Evolutionary conservation across 2,329 filamentous ascomycete species (phyloP).

Genomic region (Pyricularia sp.): DNA sequence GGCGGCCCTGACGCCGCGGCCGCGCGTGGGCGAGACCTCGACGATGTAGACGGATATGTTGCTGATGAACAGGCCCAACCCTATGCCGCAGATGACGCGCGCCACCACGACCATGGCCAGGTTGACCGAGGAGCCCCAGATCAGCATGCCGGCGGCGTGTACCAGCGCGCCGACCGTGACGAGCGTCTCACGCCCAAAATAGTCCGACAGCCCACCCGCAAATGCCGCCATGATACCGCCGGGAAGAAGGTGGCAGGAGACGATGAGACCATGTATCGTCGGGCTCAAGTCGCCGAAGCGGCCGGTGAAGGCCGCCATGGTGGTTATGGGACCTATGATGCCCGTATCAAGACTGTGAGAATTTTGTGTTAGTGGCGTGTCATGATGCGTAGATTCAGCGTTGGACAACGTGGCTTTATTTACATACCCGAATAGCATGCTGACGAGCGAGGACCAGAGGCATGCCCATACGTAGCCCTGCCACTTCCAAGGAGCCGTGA

Average conservation of each 20-base stretch:
- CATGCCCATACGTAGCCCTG: slow-evolving; percentile 9
- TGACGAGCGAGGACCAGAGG: slow-evolving; percentile 10
- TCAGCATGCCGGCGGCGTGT: slow-evolving; percentile 37
- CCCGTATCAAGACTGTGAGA: slow-evolving; percentile 25
- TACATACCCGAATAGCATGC: slow-evolving; percentile 10
- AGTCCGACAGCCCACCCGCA: slow-evolving; percentile 39
- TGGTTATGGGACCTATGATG: slow-evolving; percentile 45
- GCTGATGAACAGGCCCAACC: slow-evolving; percentile 42
- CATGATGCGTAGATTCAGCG: not conserved
- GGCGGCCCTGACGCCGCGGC: slow-evolving; percentile 37
- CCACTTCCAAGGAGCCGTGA: not conserved
- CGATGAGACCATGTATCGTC: slow-evolving; percentile 43
- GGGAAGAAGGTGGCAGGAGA: slow-evolving; percentile 46
- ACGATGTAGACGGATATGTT: slow-evolving; percentile 40
- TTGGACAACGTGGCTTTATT: not conserved
- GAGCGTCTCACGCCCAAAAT: slow-evolving; percentile 37
- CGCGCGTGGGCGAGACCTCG: slow-evolving; percentile 41
- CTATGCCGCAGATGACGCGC: slow-evolving; percentile 40
- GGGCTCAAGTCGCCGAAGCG: slow-evolving; percentile 40
- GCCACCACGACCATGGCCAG: slow-evolving; percentile 42
- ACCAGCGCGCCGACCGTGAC: slow-evolving; percentile 38
- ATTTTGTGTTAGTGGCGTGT: not conserved
- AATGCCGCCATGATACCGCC: slow-evolving; percentile 47
- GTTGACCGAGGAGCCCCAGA: slow-evolving; percentile 21
- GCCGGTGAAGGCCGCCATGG: slow-evolving; percentile 37